phyloP scores from a whole-genome alignment of 169 alveolate genomes.

The Neospora caninum region DNA sequence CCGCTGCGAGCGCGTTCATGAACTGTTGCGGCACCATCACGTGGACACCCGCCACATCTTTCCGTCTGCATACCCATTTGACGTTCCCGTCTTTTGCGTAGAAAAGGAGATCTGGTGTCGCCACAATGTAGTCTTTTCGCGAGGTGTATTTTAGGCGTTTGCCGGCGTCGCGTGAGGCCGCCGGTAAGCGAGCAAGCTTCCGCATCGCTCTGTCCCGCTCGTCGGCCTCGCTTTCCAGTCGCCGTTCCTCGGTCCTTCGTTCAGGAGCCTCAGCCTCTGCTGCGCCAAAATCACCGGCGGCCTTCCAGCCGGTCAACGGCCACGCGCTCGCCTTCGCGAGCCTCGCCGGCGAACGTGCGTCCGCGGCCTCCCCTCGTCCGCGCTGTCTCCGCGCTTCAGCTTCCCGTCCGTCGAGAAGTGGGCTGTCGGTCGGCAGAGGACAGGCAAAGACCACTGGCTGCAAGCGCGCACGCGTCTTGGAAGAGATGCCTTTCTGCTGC shows the following conservation, averaged over 20 bases:
- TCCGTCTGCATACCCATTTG: conserved; percentile 64
- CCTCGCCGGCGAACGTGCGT: not conserved
- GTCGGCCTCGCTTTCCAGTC: no score
- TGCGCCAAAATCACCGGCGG: no score
- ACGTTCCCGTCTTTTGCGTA: conserved; percentile 49
- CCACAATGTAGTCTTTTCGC: conserved; percentile 46
- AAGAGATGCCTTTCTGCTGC: not conserved
- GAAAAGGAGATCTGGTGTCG: conserved; percentile 46
- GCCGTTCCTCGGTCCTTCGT: no score
- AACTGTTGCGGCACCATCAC: not conserved
- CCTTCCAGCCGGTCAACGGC: no score
- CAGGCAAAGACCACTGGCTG: conserved; percentile 52
- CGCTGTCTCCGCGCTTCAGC: not conserved
- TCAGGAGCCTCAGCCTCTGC: no score
- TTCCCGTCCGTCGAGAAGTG: not conserved
- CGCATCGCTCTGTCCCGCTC: not conserved
- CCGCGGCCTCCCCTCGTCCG: not conserved
- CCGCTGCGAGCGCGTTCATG: not conserved
- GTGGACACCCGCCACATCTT: conserved; percentile 18
- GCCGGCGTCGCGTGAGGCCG: no score
- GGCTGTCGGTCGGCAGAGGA: conserved; percentile 31
- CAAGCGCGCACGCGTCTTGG: not conserved
- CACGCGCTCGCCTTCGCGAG: not conserved
- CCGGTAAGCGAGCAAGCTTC: not conserved
- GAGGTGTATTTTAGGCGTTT: not conserved